Evolutionary conservation across 2,329 filamentous ascomycete genomes (phyloP).

Genomic region (Hypoxylon sp.): DNA sequence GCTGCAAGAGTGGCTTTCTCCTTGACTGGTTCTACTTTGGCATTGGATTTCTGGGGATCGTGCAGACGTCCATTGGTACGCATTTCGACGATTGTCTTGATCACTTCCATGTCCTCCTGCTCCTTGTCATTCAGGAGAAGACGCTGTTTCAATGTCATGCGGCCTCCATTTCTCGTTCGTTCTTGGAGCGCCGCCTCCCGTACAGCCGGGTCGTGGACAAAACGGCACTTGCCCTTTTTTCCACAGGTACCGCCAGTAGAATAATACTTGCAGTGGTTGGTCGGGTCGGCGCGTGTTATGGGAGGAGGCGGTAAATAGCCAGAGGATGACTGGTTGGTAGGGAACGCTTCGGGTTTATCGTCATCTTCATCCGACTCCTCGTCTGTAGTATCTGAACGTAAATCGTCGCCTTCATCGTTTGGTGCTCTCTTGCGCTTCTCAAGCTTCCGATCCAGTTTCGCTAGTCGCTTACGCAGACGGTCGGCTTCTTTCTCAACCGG

Average conservation of each 20-base stretch:
- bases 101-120: slow-evolving; percentile 70
- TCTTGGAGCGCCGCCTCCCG: slow-evolving; percentile 70
- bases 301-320: slow-evolving; percentile 54
- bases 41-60: slow-evolving; percentile 44
- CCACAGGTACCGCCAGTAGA: slow-evolving; percentile 73
- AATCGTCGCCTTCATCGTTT: slow-evolving; percentile 72
- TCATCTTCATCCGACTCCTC: slow-evolving; percentile 66
- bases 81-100: slow-evolving; percentile 71
- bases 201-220: slow-evolving; percentile 71
- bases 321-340: slow-evolving; percentile 54
- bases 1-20: slow-evolving; percentile 30
- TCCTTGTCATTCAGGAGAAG: slow-evolving; percentile 73
- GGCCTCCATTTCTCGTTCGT: slow-evolving; percentile 69
- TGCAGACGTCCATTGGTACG: slow-evolving; percentile 65
- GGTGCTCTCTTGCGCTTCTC: slow-evolving; percentile 72
- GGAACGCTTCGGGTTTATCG: slow-evolving; percentile 65
- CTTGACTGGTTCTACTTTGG: slow-evolving; percentile 43
- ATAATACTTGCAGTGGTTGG: slow-evolving; percentile 75
- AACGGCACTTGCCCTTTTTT: slow-evolving; percentile 79
- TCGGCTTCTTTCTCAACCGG: slow-evolving; percentile 57
- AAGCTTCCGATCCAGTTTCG: slow-evolving; percentile 74
- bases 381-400: slow-evolving; percentile 58
- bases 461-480: slow-evolving; percentile 68
- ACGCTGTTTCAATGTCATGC: slow-evolving; percentile 71
- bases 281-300: slow-evolving; percentile 64